A percentile compares a stretch with the other conserved stretches of the same genome.
Evolutionary conservation across 163 green algal species (phyloP).

Genomic region (Chlamydomonas reinhardtii): DNA sequence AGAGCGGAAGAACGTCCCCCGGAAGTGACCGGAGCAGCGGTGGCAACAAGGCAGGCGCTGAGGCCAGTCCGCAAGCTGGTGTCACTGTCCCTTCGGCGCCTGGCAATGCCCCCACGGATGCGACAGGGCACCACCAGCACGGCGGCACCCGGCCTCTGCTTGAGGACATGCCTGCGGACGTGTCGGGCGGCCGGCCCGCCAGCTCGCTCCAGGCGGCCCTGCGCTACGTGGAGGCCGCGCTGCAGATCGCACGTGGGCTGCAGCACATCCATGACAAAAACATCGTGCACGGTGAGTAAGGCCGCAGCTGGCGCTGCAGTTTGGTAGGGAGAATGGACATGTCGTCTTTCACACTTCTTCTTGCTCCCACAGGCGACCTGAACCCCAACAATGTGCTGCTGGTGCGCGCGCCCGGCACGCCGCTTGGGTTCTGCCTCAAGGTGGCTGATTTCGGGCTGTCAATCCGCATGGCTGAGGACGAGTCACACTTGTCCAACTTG

Average conservation of each 20-base stretch:
- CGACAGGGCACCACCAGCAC: too few relatives aligned
- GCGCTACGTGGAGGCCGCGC: constrained; percentile 45
- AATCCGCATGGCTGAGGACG: constrained; percentile 39
- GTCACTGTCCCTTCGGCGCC: too few relatives aligned
- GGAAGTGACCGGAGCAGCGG: too few relatives aligned
- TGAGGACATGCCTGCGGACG: not conserved
- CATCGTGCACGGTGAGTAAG: constrained; percentile 40
- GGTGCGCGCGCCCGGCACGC: not conserved
- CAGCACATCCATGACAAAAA: constrained; percentile 51
- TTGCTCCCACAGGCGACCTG: constrained; percentile 24
- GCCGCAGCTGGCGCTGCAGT: too few relatives aligned
- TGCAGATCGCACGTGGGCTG: constrained; percentile 32
- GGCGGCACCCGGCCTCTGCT: not conserved
- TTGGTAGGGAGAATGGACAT: too few relatives aligned
- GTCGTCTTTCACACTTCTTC: too few relatives aligned
- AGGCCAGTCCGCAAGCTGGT: too few relatives aligned
- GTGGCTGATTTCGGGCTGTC: constrained; percentile 54
- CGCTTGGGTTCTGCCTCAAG: constrained; percentile 43
- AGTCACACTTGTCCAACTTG: constrained; percentile 52
- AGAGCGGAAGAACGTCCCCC: too few relatives aligned
- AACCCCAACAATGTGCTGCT: constrained; percentile 54
- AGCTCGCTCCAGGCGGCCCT: constrained; percentile 25
- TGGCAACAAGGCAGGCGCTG: too few relatives aligned
- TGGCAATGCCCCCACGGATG: too few relatives aligned
- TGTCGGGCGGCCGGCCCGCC: not conserved